These are phyloP conservation scores for Nidularia pulvinata DNA, from an alignment of 768 basidiomycete genomes.

Conservation along the genomic window DNA sequence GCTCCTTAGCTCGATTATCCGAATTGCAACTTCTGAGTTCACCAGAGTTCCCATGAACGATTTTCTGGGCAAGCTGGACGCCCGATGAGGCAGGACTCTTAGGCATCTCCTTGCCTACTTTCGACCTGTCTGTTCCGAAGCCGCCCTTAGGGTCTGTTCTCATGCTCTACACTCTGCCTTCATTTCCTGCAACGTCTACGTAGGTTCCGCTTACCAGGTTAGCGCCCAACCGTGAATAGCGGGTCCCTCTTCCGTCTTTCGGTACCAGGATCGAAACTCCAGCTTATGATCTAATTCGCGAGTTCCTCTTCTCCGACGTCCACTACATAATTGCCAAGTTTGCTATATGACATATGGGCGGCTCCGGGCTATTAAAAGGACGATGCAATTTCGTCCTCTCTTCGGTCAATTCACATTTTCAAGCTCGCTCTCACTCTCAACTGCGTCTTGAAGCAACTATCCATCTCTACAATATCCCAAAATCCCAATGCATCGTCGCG, in stretches of 20 bases:
- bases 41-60: slow-evolving; percentile 28
- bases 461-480: no score
- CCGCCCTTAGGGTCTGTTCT: slow-evolving; percentile 19
- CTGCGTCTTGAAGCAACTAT: slow-evolving; percentile 10
- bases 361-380: slow-evolving; percentile 44
- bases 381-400: slow-evolving; percentile 19
- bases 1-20: slow-evolving; percentile 24
- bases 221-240: slow-evolving; percentile 34
- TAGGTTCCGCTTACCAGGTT: slow-evolving; percentile 34
- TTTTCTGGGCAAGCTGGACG: slow-evolving; percentile 31
- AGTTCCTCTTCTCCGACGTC: slow-evolving; percentile 27
- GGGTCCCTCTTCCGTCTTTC: slow-evolving; percentile 35
- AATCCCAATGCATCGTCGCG: slow-evolving; percentile 35
- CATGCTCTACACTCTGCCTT: slow-evolving; percentile 11
- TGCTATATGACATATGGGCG: slow-evolving; percentile 36
- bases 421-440: slow-evolving; percentile 9
- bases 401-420: slow-evolving; percentile 16
- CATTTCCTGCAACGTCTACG: slow-evolving; percentile 23
- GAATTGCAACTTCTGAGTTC: slow-evolving; percentile 22
- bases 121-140: slow-evolving; percentile 27
- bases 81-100: slow-evolving; percentile 25
- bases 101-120: slow-evolving; percentile 22
- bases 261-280: slow-evolving; percentile 35
- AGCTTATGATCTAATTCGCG: slow-evolving; percentile 37
- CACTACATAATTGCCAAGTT: slow-evolving; percentile 34